A percentile compares a stretch with the other conserved stretches of the same genome.
Evolutionary conservation across 1,284 basidiomycete genomes (phyloP).

Genomic region (Ganoderma lingzhi): DNA sequence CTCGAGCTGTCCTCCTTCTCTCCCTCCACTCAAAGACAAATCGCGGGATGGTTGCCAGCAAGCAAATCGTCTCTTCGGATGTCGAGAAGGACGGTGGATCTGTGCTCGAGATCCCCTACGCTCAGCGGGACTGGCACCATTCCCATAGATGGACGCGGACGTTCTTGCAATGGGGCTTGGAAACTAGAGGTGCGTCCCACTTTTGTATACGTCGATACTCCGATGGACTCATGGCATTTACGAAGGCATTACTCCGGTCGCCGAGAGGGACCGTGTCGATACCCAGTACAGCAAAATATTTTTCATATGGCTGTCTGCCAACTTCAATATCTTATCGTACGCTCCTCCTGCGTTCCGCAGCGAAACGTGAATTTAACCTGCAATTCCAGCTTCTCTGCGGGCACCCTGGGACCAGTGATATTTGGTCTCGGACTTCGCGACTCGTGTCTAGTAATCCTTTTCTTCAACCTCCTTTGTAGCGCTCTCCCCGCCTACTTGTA

Average conservation of each 20-base stretch:
- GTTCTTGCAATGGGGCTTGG: conserved; percentile 37
- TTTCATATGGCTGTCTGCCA: conserved; percentile 79
- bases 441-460: conserved; percentile 77
- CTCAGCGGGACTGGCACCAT: conserved; percentile 31
- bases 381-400: conserved; percentile 70
- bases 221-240: not conserved
- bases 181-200: conserved; percentile 36
- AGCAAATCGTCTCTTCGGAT: conserved; percentile 9
- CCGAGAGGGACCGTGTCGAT: conserved; percentile 60
- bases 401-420: conserved; percentile 73
- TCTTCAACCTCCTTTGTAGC: conserved; percentile 74
- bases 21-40: too few species aligned
- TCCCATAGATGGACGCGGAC: conserved; percentile 34
- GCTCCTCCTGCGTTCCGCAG: conserved; percentile 33
- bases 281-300: conserved; percentile 76
- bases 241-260: conserved; percentile 61
- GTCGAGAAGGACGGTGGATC: conserved; percentile 31
- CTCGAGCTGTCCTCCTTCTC: not conserved
- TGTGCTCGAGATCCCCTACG: conserved; percentile 20
- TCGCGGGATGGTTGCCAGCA: not conserved
- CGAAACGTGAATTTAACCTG: not conserved
- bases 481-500: conserved; percentile 67
- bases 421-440: conserved; percentile 78
- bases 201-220: not conserved
- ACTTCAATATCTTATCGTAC: conserved; percentile 79